These are phyloP conservation scores for Colletotrichum sp. DNA, from an alignment of 2,329 filamentous ascomycete species.

Conservation along the genomic window DNA sequence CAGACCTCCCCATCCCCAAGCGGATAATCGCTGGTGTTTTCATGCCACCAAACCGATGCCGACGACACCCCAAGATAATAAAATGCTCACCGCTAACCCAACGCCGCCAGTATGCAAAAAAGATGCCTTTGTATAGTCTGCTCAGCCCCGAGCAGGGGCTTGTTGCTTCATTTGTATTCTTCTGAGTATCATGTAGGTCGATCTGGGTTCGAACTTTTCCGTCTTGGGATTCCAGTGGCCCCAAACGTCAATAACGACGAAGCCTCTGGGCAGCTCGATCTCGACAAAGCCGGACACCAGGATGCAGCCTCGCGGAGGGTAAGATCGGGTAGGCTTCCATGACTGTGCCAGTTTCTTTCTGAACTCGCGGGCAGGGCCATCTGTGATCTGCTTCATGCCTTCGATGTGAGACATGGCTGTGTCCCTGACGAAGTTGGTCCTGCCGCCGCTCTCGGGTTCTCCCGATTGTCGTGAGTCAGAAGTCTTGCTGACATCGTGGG, in stretches of 20 bases:
- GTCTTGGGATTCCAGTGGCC: constrained; percentile 63
- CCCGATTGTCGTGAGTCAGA: neutral
- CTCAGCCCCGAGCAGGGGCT: neutral
- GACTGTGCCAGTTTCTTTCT: constrained; percentile 32
- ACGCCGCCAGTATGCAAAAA: constrained; percentile 16
- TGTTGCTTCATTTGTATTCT: constrained; percentile 24
- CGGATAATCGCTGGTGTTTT: neutral
- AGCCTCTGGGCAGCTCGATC: constrained; percentile 48
- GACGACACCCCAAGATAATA: neutral
- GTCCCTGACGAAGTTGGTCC: constrained; percentile 22
- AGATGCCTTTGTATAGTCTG: neutral
- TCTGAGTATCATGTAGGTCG: constrained; percentile 11
- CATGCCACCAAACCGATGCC: neutral
- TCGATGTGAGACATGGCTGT: constrained; percentile 19
- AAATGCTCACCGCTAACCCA: constrained; percentile 8
- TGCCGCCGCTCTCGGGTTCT: constrained; percentile 14
- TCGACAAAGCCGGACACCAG: constrained; percentile 60
- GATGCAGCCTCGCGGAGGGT: constrained; percentile 57
- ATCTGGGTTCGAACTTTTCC: constrained; percentile 39
- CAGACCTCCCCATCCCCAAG: neutral
- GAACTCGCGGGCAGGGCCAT: constrained; percentile 16
- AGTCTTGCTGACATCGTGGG: constrained; percentile 10
- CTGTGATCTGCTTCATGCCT: constrained; percentile 20
- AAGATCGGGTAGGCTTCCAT: constrained; percentile 48
- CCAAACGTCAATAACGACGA: constrained; percentile 54